A percentile compares a stretch with the other conserved stretches of the same genome.
Evolutionary conservation across 148 eudicot species (phyloP).

Genomic region (Rhododendron kiyosumense): DNA sequence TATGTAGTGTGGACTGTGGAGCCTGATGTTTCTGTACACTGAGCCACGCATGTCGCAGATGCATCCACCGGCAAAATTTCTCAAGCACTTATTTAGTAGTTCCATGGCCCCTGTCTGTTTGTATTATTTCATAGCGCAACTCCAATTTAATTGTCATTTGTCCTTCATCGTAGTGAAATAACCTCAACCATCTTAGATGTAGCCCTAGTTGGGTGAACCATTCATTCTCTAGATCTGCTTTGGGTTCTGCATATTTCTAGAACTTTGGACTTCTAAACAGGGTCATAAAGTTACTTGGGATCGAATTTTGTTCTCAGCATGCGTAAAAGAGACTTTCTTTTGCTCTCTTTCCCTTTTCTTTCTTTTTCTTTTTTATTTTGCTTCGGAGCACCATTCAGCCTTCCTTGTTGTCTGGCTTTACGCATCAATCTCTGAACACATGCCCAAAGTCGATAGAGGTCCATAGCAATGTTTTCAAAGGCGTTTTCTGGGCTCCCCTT

Average conservation of each 20-base stretch:
- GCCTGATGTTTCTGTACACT: neutral
- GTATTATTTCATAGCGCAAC: neutral
- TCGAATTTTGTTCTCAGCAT: neutral
- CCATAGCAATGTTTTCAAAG: neutral
- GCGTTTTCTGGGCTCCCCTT: too few relatives aligned
- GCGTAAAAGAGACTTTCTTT: neutral
- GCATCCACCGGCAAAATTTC: neutral
- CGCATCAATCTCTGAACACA: neutral
- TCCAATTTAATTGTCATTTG: neutral
- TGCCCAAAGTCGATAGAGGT: neutral
- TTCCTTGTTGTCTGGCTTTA: neutral
- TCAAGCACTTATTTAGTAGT: neutral
- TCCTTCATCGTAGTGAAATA: neutral
- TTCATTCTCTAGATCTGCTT: neutral
- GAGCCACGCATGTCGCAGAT: neutral
- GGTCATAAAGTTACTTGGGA: neutral
- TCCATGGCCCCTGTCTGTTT: neutral
- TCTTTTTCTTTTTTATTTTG: neutral
- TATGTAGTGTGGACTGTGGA: neutral
- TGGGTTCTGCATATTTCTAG: neutral
- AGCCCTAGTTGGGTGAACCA: neutral
- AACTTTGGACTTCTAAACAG: neutral
- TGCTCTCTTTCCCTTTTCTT: neutral
- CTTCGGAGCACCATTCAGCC: neutral
- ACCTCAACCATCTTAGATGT: neutral